Conservation (phyloP, 2,329 filamentous ascomycete species). For the Zasmidium citrigriseum region DNA sequence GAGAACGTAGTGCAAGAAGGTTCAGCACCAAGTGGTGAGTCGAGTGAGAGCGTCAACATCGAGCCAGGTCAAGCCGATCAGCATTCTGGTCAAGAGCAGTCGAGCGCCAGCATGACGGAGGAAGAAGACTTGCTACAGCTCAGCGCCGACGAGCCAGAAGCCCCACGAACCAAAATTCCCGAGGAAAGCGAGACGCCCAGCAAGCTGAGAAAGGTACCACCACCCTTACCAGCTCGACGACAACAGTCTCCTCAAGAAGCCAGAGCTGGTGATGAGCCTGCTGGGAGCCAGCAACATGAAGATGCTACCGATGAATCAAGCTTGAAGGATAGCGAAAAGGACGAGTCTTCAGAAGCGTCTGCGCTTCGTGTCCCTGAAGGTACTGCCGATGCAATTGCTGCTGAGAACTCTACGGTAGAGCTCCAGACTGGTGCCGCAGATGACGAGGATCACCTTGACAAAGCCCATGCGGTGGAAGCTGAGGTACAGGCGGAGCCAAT, state of each 20-base stretch:
- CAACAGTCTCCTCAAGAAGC: not conserved
- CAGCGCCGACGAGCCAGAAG: not conserved
- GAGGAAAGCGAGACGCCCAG: not conserved
- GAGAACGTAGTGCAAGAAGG: conserved; percentile 13
- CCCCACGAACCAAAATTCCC: not conserved
- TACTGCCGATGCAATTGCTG: conserved; percentile 13
- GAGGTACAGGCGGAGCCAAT: not conserved
- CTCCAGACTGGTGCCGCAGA: conserved; percentile 11
- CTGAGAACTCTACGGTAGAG: conserved; percentile 16
- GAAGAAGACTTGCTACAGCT: conserved; percentile 6
- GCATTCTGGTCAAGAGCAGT: not conserved
- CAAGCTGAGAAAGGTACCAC: conserved; percentile 3
- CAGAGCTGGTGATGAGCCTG: not conserved
- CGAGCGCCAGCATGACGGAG: not conserved
- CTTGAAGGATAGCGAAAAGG: not conserved
- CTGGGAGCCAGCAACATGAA: not conserved
- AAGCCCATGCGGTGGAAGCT: conserved; percentile 7
- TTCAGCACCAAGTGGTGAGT: not conserved
- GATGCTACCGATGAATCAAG: not conserved
- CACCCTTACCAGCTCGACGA: conserved; percentile 14
- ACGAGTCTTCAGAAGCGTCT: not conserved
- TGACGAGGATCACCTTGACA: conserved; percentile 2
- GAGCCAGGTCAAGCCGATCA: not conserved
- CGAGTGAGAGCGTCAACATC: not conserved
- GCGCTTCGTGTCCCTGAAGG: conserved; percentile 14